phyloP scores from a whole-genome alignment of 441 rosid species.

The Gossypium schwendimanii region DNA sequence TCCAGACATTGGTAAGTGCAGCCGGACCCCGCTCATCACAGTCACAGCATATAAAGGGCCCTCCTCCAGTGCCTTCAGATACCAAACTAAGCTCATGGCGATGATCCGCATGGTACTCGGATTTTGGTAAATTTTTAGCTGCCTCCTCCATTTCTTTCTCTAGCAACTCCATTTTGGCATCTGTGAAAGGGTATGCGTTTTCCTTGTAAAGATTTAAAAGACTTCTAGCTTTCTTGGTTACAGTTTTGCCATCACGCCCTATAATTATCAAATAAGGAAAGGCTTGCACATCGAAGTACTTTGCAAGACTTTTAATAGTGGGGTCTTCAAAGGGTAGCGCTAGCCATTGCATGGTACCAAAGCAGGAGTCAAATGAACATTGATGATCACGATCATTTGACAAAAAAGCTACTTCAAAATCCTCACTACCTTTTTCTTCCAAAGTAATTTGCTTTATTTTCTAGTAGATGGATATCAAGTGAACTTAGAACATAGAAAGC shows the following conservation, averaged over 20 bases:
- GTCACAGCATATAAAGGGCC: slow-evolving; percentile 53
- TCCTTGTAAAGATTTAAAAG: slow-evolving; percentile 42
- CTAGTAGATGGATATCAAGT: slow-evolving; percentile 36
- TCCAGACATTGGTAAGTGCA: slow-evolving; percentile 60
- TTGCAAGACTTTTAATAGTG: slow-evolving; percentile 21
- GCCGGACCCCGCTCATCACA: slow-evolving; percentile 51
- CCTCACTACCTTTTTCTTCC: slow-evolving; percentile 16
- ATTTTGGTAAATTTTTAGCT: slow-evolving; percentile 34
- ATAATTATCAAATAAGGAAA: slow-evolving; percentile 45
- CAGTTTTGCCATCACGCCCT: slow-evolving; percentile 54
- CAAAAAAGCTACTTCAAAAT: slow-evolving; percentile 43
- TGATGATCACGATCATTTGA: slow-evolving; percentile 37
- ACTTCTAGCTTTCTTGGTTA: slow-evolving; percentile 41
- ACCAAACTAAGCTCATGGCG: slow-evolving; percentile 44
- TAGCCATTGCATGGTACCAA: slow-evolving; percentile 46
- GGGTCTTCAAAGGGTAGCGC: slow-evolving; percentile 46
- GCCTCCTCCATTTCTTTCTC: slow-evolving; percentile 45
- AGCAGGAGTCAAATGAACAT: slow-evolving; percentile 31
- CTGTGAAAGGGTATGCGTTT: slow-evolving; percentile 50
- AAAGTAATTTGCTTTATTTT: slow-evolving; percentile 28
- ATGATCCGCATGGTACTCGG: slow-evolving; percentile 39
- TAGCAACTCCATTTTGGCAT: slow-evolving; percentile 27
- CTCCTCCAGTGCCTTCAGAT: slow-evolving; percentile 48
- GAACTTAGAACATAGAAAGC: slow-evolving; percentile 43
- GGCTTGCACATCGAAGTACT: slow-evolving; percentile 38